Percentiles rank a stretch among this genome's conserved stretches.
phyloP scores from a whole-genome alignment of 139 green algal genomes.

The Chlorokybus atmophyticus region DNA sequence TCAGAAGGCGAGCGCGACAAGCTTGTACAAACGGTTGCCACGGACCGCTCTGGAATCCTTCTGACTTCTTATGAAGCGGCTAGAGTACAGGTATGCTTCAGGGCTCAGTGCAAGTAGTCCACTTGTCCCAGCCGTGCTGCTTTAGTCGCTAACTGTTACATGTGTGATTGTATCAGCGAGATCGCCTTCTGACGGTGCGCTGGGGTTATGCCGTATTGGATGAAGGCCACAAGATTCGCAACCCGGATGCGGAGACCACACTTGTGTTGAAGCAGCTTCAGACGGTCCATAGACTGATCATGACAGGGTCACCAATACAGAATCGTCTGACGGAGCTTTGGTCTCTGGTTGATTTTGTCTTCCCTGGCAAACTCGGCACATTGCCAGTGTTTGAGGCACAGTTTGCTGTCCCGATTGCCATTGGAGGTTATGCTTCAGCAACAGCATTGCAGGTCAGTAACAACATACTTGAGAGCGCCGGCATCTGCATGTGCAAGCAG shows the following conservation, averaged over 20 bases:
- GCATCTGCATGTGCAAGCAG: too few species aligned
- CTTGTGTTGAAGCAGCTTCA: slow-evolving; percentile 53
- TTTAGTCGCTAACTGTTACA: too few species aligned
- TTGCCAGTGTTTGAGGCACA: slow-evolving; percentile 89
- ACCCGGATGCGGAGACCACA: slow-evolving; percentile 86
- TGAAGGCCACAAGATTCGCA: slow-evolving; percentile 87
- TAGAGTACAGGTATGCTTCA: too few species aligned
- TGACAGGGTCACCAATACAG: slow-evolving; percentile 89
- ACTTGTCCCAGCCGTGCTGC: too few species aligned
- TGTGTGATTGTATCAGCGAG: too few species aligned
- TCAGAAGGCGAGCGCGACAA: slow-evolving; percentile 7
- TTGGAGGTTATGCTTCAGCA: slow-evolving; percentile 79
- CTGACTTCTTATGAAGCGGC: slow-evolving; percentile 91
- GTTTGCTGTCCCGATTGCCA: slow-evolving; percentile 86
- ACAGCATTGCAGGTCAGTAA: slow-evolving; percentile 41
- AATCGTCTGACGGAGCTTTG: slow-evolving; percentile 93
- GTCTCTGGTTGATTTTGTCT: slow-evolving; percentile 97
- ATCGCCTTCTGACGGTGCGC: slow-evolving; percentile 52
- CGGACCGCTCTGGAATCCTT: slow-evolving; percentile 39
- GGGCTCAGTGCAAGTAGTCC: too few species aligned
- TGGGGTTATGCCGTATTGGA: slow-evolving; percentile 90
- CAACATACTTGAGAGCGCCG: too few species aligned
- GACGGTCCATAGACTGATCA: slow-evolving; percentile 60
- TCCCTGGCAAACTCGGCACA: slow-evolving; percentile 81
- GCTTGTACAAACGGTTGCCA: not conserved